These are phyloP conservation scores for Nothophytophthora sp. DNA, from an alignment of 352 stramenopile genomes.

Conservation along the genomic window DNA sequence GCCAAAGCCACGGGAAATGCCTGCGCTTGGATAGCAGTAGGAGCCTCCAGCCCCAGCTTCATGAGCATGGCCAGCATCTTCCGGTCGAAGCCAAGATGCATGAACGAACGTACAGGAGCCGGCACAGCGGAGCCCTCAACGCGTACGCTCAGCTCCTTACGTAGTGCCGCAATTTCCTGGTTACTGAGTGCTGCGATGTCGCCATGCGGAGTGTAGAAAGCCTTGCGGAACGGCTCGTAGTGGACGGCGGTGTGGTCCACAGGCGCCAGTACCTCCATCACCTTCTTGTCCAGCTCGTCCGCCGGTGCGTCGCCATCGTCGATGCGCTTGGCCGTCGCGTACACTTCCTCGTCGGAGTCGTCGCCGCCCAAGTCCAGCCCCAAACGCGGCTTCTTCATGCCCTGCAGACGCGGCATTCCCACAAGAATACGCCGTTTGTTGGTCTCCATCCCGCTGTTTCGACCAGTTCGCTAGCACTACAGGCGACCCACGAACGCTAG, in stretches of 20 bases:
- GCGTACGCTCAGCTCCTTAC: constrained; percentile 45
- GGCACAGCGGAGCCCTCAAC: constrained; percentile 54
- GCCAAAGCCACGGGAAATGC: constrained; percentile 81
- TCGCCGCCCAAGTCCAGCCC: constrained; percentile 4
- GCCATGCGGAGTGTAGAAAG: constrained; percentile 66
- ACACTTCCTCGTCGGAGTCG: constrained; percentile 83
- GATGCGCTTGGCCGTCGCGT: constrained; percentile 52
- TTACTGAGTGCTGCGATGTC: constrained; percentile 36
- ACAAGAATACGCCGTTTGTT: too few relatives aligned
- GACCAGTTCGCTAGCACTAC: too few relatives aligned
- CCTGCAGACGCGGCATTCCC: too few relatives aligned
- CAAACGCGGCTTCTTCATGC: constrained; percentile 34
- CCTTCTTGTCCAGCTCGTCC: constrained; percentile 45
- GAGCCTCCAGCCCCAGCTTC: constrained; percentile 72
- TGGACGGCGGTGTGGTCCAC: constrained; percentile 68
- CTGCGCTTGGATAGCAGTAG: constrained; percentile 82
- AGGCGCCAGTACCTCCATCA: constrained; percentile 75
- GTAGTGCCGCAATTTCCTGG: constrained; percentile 40
- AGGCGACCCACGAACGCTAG: not conserved
- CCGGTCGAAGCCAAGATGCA: constrained; percentile 66
- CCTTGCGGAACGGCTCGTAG: constrained; percentile 86
- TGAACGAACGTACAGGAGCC: constrained; percentile 74
- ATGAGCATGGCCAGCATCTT: constrained; percentile 71
- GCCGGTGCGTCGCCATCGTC: constrained; percentile 28
- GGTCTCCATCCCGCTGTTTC: not conserved